Conservation (phyloP, 2,329 filamentous ascomycete genomes). For the Cytospora piceae region DNA sequence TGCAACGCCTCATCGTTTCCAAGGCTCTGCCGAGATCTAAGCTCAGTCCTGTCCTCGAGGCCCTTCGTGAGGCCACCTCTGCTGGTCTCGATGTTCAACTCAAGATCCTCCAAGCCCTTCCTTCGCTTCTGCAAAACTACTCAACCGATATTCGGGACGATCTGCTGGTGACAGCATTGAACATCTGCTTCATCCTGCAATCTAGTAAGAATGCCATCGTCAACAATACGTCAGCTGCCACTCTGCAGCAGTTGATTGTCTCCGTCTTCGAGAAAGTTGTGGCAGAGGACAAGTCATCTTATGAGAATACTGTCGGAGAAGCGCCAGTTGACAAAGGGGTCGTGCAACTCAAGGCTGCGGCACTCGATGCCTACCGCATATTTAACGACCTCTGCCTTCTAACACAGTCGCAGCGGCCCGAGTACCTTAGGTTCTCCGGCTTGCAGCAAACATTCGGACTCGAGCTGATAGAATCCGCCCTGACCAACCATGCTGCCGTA, state of each 20-base stretch:
- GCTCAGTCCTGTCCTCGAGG: slow-evolving; percentile 84
- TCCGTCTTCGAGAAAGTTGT: slow-evolving; percentile 92
- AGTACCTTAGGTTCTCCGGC: slow-evolving; percentile 78
- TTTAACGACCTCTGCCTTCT: slow-evolving; percentile 90
- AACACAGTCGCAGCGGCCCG: slow-evolving; percentile 80
- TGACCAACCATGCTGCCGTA: slow-evolving; percentile 82
- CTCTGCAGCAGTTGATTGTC: slow-evolving; percentile 89
- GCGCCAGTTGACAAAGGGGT: slow-evolving; percentile 67
- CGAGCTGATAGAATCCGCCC: slow-evolving; percentile 87
- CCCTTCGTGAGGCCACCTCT: slow-evolving; percentile 81
- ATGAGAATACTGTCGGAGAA: slow-evolving; percentile 65
- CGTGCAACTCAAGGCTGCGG: slow-evolving; percentile 72
- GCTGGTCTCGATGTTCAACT: slow-evolving; percentile 87
- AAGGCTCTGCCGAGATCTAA: slow-evolving; percentile 78
- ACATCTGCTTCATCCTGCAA: slow-evolving; percentile 90
- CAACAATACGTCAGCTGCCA: slow-evolving; percentile 95
- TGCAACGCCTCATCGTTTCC: slow-evolving; percentile 85
- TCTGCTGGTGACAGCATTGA: slow-evolving; percentile 78
- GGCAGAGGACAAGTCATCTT: slow-evolving; percentile 71
- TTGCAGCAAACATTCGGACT: slow-evolving; percentile 83
- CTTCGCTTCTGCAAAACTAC: slow-evolving; percentile 89
- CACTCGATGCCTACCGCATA: slow-evolving; percentile 83
- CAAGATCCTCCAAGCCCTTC: slow-evolving; percentile 91
- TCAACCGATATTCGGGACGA: slow-evolving; percentile 78
- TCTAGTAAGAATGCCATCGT: slow-evolving; percentile 91